A percentile compares a stretch with the other conserved stretches of the same genome.
These are phyloP conservation scores for Gossypium trilobum DNA, from an alignment of 441 rosid species.

Conservation along the genomic window DNA sequence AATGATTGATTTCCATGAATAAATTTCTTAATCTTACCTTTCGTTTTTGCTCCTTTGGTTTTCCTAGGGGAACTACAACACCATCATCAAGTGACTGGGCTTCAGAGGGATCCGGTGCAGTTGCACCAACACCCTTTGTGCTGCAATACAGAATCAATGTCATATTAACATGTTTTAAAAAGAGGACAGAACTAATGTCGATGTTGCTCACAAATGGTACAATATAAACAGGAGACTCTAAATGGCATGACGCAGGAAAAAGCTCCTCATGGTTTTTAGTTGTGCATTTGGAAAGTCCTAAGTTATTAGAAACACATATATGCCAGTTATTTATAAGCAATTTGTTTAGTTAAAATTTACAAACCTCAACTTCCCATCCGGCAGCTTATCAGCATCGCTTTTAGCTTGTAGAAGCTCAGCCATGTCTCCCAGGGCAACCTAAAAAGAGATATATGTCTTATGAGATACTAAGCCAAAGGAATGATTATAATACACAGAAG, in stretches of 20 bases:
- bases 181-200: background rate
- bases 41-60: conserved; percentile 35
- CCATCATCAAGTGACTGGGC: conserved; percentile 55
- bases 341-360: background rate
- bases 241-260: background rate
- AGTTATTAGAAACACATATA: background rate
- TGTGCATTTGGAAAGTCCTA: background rate
- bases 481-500: background rate
- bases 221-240: background rate
- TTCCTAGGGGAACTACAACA: conserved; percentile 62
- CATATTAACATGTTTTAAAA: background rate
- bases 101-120: conserved; percentile 58
- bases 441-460: conserved; percentile 7
- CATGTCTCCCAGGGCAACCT: conserved; percentile 96
- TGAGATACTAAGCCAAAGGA: background rate
- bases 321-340: background rate
- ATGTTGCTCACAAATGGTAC: background rate
- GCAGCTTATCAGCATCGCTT: conserved; percentile 60
- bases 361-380: conserved; percentile 73
- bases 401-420: conserved; percentile 52
- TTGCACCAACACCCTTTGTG: conserved; percentile 74
- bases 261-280: background rate
- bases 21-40: background rate
- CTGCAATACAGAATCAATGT: conserved; percentile 31
- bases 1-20: background rate